Evolutionary conservation across 1,284 basidiomycete species (phyloP).

Genomic region (Leccinum pachyderme): DNA sequence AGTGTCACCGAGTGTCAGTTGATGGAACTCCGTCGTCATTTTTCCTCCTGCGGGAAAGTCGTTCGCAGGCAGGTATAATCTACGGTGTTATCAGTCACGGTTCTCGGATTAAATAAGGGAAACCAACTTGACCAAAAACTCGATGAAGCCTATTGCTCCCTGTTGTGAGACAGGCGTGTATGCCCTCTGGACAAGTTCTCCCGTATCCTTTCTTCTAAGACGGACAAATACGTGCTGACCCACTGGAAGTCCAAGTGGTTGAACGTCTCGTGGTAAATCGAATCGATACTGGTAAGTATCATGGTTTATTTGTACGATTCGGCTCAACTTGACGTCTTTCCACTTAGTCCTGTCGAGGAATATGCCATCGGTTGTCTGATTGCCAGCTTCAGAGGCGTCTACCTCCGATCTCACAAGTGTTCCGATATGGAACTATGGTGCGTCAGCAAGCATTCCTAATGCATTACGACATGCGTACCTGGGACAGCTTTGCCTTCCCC

Average conservation of each 20-base stretch:
- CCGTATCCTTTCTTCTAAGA: conserved; percentile 40
- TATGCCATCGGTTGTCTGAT: conserved; percentile 16
- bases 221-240: conserved; percentile 66
- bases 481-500: conserved; percentile 46
- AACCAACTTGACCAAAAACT: conserved; percentile 54
- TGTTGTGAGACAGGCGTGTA: conserved; percentile 60
- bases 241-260: conserved; percentile 55
- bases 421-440: conserved; percentile 42
- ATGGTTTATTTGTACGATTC: conserved; percentile 42
- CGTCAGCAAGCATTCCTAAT: conserved; percentile 13
- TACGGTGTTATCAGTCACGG: conserved; percentile 8
- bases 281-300: conserved; percentile 58
- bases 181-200: conserved; percentile 55
- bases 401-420: conserved; percentile 28
- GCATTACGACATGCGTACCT: conserved; percentile 32
- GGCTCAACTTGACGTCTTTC: conserved; percentile 48
- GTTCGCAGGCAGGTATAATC: conserved; percentile 46
- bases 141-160: conserved; percentile 47
- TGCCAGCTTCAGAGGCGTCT: background rate
- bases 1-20: conserved; percentile 47
- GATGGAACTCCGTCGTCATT: conserved; percentile 55
- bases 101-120: background rate
- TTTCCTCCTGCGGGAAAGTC: conserved; percentile 49
- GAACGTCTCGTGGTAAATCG: conserved; percentile 42
- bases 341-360: conserved; percentile 55